Percentiles rank a stretch among this genome's conserved stretches.
Conservation (phyloP, 2,329 filamentous ascomycete species). For the Pseudopithomyces maydicus region DNA sequence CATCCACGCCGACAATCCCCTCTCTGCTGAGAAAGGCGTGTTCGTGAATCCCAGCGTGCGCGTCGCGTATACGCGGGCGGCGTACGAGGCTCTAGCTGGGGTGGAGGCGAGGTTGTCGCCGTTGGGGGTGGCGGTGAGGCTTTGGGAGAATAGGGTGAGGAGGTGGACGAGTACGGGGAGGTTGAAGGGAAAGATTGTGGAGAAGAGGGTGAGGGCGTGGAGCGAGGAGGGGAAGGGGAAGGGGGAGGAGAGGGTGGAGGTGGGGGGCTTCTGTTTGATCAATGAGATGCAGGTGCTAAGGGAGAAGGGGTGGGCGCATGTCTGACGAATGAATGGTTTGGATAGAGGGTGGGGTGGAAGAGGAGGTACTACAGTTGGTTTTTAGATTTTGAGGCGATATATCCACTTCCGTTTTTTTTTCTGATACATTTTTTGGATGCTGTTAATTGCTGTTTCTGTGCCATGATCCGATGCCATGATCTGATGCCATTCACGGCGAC, state of each 20-base stretch:
- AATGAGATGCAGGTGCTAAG: constrained; percentile 41
- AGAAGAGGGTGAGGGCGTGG: constrained; percentile 1
- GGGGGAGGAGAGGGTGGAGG: constrained; percentile 14
- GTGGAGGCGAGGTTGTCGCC: not conserved
- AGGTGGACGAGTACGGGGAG: constrained; percentile 1
- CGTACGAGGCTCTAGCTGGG: constrained; percentile 16
- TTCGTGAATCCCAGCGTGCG: constrained; percentile 71
- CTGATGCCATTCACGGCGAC: too few species aligned
- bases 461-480: not conserved
- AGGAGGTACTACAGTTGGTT: too few species aligned
- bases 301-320: constrained; percentile 36
- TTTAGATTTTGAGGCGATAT: too few species aligned
- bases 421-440: too few species aligned
- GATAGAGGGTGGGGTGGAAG: too few species aligned
- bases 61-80: constrained; percentile 62
- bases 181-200: not conserved
- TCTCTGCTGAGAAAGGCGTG: constrained; percentile 58
- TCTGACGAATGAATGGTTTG: too few species aligned
- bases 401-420: too few species aligned
- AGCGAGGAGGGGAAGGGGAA: constrained; percentile 2
- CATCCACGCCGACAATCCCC: constrained; percentile 71
- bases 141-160: constrained; percentile 7
- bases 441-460: too few species aligned
- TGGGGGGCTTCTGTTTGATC: constrained; percentile 30
- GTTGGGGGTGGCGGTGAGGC: not conserved